Evolutionary conservation across 441 rosid species (phyloP).

Genomic region (Adansonia grandidieri): DNA sequence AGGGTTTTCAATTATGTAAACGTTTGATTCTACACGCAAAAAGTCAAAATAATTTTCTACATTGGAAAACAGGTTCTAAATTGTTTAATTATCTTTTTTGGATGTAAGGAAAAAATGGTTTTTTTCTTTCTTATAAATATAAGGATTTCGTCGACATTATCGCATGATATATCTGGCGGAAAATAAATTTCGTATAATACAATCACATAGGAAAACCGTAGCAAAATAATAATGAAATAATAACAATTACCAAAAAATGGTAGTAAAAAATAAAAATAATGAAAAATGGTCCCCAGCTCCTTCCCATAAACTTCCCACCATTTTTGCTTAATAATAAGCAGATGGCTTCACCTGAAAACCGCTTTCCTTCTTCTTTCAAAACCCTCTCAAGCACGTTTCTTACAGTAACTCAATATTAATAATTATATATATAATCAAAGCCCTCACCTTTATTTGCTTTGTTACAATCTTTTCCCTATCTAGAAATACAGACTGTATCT

Average conservation of each 20-base stretch:
- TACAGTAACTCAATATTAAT: constrained; percentile 1
- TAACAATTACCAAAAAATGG: background rate
- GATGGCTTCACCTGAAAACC: constrained; percentile 39
- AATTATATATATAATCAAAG: constrained; percentile 9
- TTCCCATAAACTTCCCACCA: constrained; percentile 12
- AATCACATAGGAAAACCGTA: background rate
- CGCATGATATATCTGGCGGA: background rate
- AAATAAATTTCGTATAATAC: background rate
- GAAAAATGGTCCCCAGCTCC: constrained; percentile 21
- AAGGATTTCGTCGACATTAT: background rate
- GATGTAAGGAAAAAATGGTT: background rate
- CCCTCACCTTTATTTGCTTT: background rate
- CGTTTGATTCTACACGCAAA: background rate
- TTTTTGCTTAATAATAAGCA: constrained; percentile 14
- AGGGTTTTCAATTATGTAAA: background rate
- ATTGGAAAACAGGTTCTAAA: background rate
- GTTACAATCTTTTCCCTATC: background rate
- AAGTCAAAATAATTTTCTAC: background rate
- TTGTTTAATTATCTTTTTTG: background rate
- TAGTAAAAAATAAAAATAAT: background rate
- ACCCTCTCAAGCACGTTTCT: constrained; percentile 21
- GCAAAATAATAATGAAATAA: background rate
- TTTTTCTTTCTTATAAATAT: too few relatives aligned
- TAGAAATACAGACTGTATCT: background rate
- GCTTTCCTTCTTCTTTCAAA: background rate